Base-by-base conservation (phyloP, 169 alveolate genomes). In the Babesia caballi region DNA sequence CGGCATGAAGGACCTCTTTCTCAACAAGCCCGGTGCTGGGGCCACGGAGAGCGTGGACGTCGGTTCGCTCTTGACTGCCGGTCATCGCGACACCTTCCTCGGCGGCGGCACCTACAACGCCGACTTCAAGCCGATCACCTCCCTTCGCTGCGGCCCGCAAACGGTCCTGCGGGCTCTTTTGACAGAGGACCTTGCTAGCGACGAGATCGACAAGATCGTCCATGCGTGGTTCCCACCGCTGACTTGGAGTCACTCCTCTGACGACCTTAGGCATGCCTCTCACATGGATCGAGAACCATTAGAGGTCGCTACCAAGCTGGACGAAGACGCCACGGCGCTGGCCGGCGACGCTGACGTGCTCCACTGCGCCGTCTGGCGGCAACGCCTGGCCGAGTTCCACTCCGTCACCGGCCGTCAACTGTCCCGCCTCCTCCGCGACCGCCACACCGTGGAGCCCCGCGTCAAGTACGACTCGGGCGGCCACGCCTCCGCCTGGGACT, bases 151-250 rank as follows among this genome's bases (percentile, higher is more conserved):
- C 4, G 69, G 69, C 11, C 54, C 69, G 4, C 54, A 42, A 41
- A 44, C 50, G 8, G 52, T 63, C 11, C 19, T 63, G 60, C 33
- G 58, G 51, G 73, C 73, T 21, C 38, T 78, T 27, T 21, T 71
- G 1, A 71, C 63, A 15, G 73, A 60, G 49, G 83, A 78, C 47
- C 65, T 78, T 27, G 73, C 74, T 6, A 46, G 52, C n/a, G 74
- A 58, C 51, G 87, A 78, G 23, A 78, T 78, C 11, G 87, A 78
- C 41, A 69, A 78, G 36, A 25, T 78, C 7, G 40, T 78, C 1
- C 36, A n/a, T n/a, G 9, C 40, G 9, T 67, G 78, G 78, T 54
- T 56, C 54, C 82, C 72, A 23, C 6, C 35, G 30, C 56, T 67
- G 12, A 7, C 35, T 21, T 30, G 21, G 17, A 12, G 57, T 19